These are phyloP conservation scores for Megacollybia marginata DNA, from an alignment of 768 basidiomycete genomes.

Conservation along the genomic window DNA sequence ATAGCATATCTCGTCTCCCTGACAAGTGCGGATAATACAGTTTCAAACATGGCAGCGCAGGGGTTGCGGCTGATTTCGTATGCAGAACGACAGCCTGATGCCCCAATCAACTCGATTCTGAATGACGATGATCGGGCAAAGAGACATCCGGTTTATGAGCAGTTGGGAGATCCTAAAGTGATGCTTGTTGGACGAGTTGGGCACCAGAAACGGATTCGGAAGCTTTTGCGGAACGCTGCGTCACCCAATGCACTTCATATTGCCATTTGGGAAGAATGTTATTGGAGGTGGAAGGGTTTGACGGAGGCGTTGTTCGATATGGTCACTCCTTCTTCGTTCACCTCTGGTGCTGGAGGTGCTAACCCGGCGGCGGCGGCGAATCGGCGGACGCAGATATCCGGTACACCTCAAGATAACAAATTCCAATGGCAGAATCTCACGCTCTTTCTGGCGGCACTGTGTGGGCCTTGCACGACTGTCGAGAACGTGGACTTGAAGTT, in stretches of 20 bases:
- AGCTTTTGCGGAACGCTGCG: conserved; percentile 56
- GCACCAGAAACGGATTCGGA: conserved; percentile 75
- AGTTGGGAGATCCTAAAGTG: conserved; percentile 69
- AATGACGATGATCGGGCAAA: conserved; percentile 54
- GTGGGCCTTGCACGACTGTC: conserved; percentile 48
- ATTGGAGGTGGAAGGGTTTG: conserved; percentile 64
- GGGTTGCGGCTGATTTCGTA: conserved; percentile 63
- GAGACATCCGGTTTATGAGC: conserved; percentile 69
- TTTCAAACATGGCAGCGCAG: conserved; percentile 63
- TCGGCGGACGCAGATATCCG: neutral
- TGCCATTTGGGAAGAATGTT: conserved; percentile 80
- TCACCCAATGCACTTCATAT: conserved; percentile 61
- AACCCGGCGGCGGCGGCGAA: neutral
- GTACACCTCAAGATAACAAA: conserved; percentile 50
- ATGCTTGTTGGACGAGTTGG: conserved; percentile 67
- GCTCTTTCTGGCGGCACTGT: conserved; percentile 68
- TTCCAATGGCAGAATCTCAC: conserved; percentile 84
- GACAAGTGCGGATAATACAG: conserved; percentile 58
- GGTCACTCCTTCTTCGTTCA: conserved; percentile 14
- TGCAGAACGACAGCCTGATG: conserved; percentile 55
- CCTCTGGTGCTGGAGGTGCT: neutral
- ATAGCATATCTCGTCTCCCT: conserved; percentile 67
- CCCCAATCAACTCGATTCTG: conserved; percentile 31
- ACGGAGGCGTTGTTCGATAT: conserved; percentile 48
- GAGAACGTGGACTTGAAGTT: conserved; percentile 44